These are phyloP conservation scores for Corrigiola litoralis DNA, from an alignment of 179 eudicot genomes.

Conservation along the genomic window DNA sequence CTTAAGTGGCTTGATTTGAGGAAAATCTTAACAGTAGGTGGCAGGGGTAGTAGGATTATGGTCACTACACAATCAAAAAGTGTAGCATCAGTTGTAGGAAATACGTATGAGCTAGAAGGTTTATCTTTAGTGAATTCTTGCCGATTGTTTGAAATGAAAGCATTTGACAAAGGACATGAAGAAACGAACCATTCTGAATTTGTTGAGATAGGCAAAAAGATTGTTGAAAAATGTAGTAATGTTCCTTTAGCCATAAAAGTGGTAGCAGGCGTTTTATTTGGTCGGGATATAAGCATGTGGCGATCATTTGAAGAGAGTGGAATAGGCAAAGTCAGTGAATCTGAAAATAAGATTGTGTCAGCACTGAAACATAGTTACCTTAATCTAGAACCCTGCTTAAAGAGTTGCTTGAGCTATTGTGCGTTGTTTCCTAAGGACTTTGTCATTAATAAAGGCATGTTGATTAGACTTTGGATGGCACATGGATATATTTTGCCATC, in stretches of 20 bases:
- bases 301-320: background rate
- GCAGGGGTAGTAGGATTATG: slow-evolving; percentile 5
- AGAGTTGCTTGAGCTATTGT: slow-evolving; percentile 32
- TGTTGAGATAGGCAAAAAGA: background rate
- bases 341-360: background rate
- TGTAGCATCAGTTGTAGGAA: background rate
- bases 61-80: background rate
- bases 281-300: slow-evolving; percentile 5
- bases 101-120: background rate
- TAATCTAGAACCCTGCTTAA: slow-evolving; percentile 21
- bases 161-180: background rate
- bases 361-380: background rate
- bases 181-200: background rate
- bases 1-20: slow-evolving; percentile 5
- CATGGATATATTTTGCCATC: background rate
- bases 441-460: slow-evolving; percentile 7
- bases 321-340: background rate
- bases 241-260: slow-evolving; percentile 7
- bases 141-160: background rate
- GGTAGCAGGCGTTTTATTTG: background rate
- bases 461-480: too few species aligned
- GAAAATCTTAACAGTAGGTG: background rate
- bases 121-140: slow-evolving; percentile 10
- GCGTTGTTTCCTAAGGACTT: slow-evolving; percentile 33
- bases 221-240: slow-evolving; percentile 1